Evolutionary conservation across 306 rosid genomes (phyloP), one percentile per base, ranked within the genome.

Genomic region (Astragalus glycyphyllos): DNA sequence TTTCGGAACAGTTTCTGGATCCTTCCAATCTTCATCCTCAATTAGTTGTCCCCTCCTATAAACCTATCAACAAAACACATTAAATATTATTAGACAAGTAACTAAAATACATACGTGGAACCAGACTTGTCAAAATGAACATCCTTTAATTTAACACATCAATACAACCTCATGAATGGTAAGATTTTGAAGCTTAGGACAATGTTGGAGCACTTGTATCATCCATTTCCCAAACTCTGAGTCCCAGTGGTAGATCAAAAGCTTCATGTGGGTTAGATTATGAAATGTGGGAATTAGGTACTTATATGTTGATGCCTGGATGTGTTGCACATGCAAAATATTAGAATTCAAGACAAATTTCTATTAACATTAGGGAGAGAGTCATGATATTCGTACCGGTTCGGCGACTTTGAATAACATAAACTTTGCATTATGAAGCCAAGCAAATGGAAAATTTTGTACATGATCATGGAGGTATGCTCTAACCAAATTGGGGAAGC

Each of bases 151-250:
- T n/a, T n/a, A n/a, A n/a, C n/a, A n/a, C n/a, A 5, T 20, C 5
- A 42, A 3, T 2, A 16, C 1, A 17, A 73, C 70, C 51, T 40
- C 3, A 26, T 1, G 4, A 1, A 51, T 1, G 3, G 1, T 23
- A n/a, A 73, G 44, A 26, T 2, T 23, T 62, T 38, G 45, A 8
- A 62, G 53, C 29, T 50, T 73, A 0, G 51, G 54, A 29, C 63
- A 37, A 6, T 8, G 13, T 0, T 13, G 7, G 4, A 73, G 78
- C 26, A 59, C 8, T 6, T 31, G 5, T 29, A 16, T 8, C 7
- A 71, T 0, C 44, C 13, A n/a, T 4, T 42, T 1, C 57, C 34
- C 31, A 26, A 4, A 0, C 31, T 4, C 1, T 26, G 23, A 20
- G 23, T 17, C 0, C 2, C 2, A 2, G 6, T 8, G 23, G 31